A percentile compares a stretch with the other conserved stretches of the same genome.
phyloP scores from a whole-genome alignment of 2,329 filamentous ascomycete genomes.

The Sarocladiaceae sp. region DNA sequence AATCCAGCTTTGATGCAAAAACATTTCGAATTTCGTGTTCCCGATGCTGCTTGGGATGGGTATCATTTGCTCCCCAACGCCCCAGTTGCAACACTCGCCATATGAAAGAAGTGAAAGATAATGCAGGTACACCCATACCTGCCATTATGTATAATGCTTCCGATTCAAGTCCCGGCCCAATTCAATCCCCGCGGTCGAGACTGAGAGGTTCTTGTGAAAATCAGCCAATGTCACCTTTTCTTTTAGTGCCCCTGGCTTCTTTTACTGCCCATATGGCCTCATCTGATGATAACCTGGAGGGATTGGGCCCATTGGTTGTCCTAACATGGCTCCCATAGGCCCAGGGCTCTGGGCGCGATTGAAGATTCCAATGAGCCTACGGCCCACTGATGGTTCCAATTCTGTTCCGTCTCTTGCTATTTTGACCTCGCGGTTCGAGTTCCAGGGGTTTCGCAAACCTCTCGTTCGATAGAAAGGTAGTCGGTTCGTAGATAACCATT shows the following conservation, averaged over 20 bases:
- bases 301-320: constrained; percentile 27
- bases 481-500: constrained; percentile 79
- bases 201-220: neutral
- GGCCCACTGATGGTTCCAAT: constrained; percentile 75
- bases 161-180: neutral
- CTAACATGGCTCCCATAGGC: constrained; percentile 14
- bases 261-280: constrained; percentile 27
- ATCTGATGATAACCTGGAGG: constrained; percentile 30
- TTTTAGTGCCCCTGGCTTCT: neutral
- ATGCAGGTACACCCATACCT: neutral
- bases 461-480: constrained; percentile 86
- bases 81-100: neutral
- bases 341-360: constrained; percentile 38
- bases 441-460: constrained; percentile 88
- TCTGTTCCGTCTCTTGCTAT: constrained; percentile 94
- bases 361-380: constrained; percentile 72
- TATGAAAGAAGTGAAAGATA: constrained; percentile 4
- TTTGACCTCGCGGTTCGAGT: constrained; percentile 91
- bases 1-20: no score
- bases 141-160: neutral
- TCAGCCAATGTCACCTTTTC: neutral
- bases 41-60: constrained; percentile 2
- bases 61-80: constrained; percentile 1
- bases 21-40: constrained; percentile 8
- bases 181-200: neutral